Conservation (phyloP, 2,329 filamentous ascomycete genomes). For the Rutstroemia sp. region DNA sequence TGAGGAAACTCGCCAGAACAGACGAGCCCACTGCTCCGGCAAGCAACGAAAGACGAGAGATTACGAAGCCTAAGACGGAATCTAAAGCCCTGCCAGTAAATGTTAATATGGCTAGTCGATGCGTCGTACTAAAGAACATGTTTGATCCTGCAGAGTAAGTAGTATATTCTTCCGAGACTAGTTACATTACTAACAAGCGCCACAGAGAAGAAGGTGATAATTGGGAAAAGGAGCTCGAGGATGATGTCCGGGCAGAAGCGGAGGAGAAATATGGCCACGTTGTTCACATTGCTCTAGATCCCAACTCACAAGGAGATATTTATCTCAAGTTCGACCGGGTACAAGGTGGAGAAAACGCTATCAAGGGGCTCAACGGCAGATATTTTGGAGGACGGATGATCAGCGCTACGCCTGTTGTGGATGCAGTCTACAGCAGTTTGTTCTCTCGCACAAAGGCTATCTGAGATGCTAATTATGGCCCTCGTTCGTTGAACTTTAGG, state of each 20-base stretch:
- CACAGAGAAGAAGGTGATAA: constrained; percentile 72
- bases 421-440: constrained; percentile 96
- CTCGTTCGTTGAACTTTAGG: constrained; percentile 21
- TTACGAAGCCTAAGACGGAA: constrained; percentile 72
- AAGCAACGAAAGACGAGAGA: constrained; percentile 59
- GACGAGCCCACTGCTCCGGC: constrained; percentile 63
- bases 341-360: constrained; percentile 91
- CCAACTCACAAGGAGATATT: constrained; percentile 90
- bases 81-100: constrained; percentile 72
- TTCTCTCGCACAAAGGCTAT: constrained; percentile 82
- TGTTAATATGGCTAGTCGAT: constrained; percentile 87
- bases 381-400: constrained; percentile 93
- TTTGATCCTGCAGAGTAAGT: constrained; percentile 88
- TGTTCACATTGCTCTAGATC: constrained; percentile 92
- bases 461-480: constrained; percentile 40
- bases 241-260: constrained; percentile 88
- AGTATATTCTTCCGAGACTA: no score
- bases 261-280: constrained; percentile 94
- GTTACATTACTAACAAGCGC: constrained; percentile 28
- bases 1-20: constrained; percentile 95
- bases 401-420: constrained; percentile 90
- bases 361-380: constrained; percentile 93
- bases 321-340: constrained; percentile 98
- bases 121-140: constrained; percentile 91
- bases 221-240: constrained; percentile 91